phyloP scores from a whole-genome alignment of 371 early-diverging fungal species.

The Mucor ambiguus region DNA sequence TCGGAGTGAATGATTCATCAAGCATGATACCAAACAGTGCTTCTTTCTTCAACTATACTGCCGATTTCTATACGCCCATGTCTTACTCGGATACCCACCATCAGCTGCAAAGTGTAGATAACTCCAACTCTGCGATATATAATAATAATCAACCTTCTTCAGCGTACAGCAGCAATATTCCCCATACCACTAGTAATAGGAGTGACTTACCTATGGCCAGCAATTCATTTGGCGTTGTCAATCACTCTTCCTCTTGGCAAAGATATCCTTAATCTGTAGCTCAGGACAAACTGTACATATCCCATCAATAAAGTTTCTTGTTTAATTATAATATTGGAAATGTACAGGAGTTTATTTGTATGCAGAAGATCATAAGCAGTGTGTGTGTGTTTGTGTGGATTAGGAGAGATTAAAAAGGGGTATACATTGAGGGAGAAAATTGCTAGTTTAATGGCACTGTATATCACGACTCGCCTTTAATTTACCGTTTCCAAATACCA shows the following conservation, averaged over 20 bases:
- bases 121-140: background rate
- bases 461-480: constrained; percentile 25
- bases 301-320: background rate
- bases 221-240: constrained; percentile 11
- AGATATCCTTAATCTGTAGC: constrained; percentile 3
- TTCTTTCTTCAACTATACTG: background rate
- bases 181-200: background rate
- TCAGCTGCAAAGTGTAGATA: background rate
- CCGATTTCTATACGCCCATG: background rate
- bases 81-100: background rate
- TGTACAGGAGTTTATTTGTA: background rate
- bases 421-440: background rate
- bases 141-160: background rate
- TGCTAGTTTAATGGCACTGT: constrained; percentile 28
- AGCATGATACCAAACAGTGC: background rate
- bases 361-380: background rate
- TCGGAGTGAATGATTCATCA: constrained; percentile 1
- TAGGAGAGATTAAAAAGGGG: background rate
- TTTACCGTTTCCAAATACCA: constrained; percentile 46
- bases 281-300: too few species aligned
- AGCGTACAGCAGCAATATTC: background rate
- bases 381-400: background rate
- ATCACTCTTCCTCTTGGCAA: constrained; percentile 3
- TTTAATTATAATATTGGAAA: background rate
- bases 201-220: background rate